Evolutionary conservation across 805 yeast genomes (phyloP), one percentile per base, ranked within the genome.

Genomic region (Candida pini): DNA sequence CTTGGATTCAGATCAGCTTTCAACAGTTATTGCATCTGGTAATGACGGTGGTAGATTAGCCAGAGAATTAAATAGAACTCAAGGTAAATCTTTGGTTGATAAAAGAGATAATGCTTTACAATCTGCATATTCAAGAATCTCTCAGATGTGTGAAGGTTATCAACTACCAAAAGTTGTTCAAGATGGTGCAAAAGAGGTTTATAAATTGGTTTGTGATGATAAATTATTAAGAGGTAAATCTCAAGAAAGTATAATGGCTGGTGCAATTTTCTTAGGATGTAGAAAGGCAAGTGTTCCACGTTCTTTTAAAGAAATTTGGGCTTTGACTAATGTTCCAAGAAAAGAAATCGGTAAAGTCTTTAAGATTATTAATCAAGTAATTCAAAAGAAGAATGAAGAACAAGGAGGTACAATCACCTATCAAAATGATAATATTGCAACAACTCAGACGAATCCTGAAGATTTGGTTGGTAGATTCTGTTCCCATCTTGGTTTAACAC

Each of bases 111-210:
- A 83, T 44, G 92, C 87, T 18, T 68, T 90, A 33, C 84, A 88
- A 40, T 76, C 89, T 1, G 97, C 97, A 2, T 92, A 82, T 61
- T 79, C 92, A 13, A 84, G 81, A 58, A 88, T 90, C 26, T 80
- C 96, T 2, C 95, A 87, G 65, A 81, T 92, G 82, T 92, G 97
- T 62, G 98, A 92, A 56, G 97, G 96, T 9, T 92, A 86, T 47
- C 92, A 88, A 56, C 63, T 90, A 35, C 97, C 98, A 9, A 82
- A 85, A 53, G 86, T 92, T 43, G 97, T 92, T 4, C 96, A 88
- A 54, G 97, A 92, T 60, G 94, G 96, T 46, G 96, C 97, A 18
- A 92, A 92, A 56, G 97, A 92, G 62, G 96, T 94, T 18, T 92
- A 84, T 59, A 88, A 89, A 56, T 61, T 89, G 36, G 95, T 90